phyloP scores from a whole-genome alignment of 192 early-diverging fungal species.

The Coemansia sp. region DNA sequence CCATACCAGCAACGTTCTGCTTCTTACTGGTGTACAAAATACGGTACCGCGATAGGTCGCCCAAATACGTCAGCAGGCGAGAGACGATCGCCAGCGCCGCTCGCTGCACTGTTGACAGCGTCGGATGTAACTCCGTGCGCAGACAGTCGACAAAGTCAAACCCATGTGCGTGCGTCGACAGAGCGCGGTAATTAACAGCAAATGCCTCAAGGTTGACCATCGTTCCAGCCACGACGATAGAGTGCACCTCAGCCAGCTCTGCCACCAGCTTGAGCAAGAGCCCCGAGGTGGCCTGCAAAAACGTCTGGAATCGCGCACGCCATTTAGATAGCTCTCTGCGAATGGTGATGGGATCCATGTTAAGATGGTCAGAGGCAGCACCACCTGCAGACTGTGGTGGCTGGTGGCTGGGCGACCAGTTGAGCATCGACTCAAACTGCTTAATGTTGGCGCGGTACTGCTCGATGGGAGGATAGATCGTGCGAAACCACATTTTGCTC shows the following conservation, averaged over 20 bases:
- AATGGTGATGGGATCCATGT: constrained; percentile 5
- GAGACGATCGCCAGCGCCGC: constrained; percentile 37
- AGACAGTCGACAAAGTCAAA: constrained; percentile 34
- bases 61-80: constrained; percentile 37
- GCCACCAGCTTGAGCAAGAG: constrained; percentile 31
- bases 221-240: constrained; percentile 19
- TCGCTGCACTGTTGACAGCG: constrained; percentile 27
- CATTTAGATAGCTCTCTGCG: constrained; percentile 32
- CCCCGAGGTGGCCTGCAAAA: constrained; percentile 40
- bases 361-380: neutral
- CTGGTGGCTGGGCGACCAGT: constrained; percentile 5
- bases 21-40: constrained; percentile 31
- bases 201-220: constrained; percentile 11
- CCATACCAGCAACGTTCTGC: constrained; percentile 10
- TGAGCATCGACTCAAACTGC: constrained; percentile 27
- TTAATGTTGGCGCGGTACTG: constrained; percentile 50
- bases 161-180: constrained; percentile 32
- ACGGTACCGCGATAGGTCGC: constrained; percentile 50
- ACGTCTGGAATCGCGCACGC: constrained; percentile 43
- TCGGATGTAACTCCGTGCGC: constrained; percentile 33
- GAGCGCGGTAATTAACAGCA: constrained; percentile 35
- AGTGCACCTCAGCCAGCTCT: constrained; percentile 39
- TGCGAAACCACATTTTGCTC: constrained; percentile 50
- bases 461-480: constrained; percentile 43
- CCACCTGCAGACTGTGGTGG: neutral